Evolutionary conservation across 345 rosid species (phyloP), one percentile per base, ranked within the genome.

Genomic region (Hevea brasiliensis): DNA sequence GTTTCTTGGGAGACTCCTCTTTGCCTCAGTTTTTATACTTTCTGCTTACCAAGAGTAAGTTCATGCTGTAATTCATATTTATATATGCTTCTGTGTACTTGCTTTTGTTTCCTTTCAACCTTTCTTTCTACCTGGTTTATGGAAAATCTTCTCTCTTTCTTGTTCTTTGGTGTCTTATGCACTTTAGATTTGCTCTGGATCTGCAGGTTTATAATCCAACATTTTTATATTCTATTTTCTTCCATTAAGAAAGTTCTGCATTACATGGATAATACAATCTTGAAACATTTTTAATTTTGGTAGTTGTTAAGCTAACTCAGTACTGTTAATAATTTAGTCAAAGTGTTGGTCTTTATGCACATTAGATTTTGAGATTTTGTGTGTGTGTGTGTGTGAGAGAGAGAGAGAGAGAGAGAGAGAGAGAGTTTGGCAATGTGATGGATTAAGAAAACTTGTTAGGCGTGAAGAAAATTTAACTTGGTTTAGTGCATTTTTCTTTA

Each of bases 41-140:
- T 20, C 74, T 18, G 74, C 74, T 29, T 71, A 44, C 65, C 74
- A 71, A 71, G 74, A 71, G 74, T 61, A 70, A 23, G 50, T 18
- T 65, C 29, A 29, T 32, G 1, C 11, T 32, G 5, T 17, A 29
- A 32, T 60, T 11, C 10, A 12, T 14, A 57, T 21, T 20, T 24
- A 9, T 6, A 7, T 44, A 44, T 44, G 13, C 13, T 7, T 44
- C 13, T 50, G 6, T 50, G 15, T 50, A 50, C n/a, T 15, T 50
- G 54, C 54, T 50, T 3, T 50, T 6, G 17, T 14, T 50, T 50
- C 4, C 21, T 15, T 50, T 50, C 55, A 14, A 15, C 17, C 6
- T 15, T 7, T 50, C 6, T 50, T 14, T 50, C 18, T 5, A 32
- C 37, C 37, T 7, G 21, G 14, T 2, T 32, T 4, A 32, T 32